Evolutionary conservation across 768 basidiomycete species (phyloP), one percentile per base, ranked within the genome.

Genomic region (Agaricus subrufescens): DNA sequence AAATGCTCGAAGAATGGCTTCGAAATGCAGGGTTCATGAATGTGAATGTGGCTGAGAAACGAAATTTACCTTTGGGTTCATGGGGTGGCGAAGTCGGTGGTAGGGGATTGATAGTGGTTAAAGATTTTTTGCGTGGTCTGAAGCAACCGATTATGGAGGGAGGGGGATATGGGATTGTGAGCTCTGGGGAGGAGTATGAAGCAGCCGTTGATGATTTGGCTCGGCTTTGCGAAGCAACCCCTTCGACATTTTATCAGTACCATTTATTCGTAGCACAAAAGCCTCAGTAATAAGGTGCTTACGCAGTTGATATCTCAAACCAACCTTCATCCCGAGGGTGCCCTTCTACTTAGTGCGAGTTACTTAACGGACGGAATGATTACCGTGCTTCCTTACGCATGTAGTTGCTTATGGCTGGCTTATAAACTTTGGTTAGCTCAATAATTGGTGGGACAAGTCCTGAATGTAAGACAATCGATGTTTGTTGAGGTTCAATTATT

Each of bases 171-270:
- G 58, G 58, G 15, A 19, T 56, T 10, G 50, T 52, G 11, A 19
- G 10, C 4, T 38, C 45, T 6, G 51, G 50, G 10, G 47, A 59
- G 48, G 58, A 59, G 39, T 59, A 52, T 27, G 58, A 59, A 23
- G 49, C 44, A 3, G n/a, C 52, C 9, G 27, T 59, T 14, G 51
- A 56, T 9, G 58, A 56, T 1, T 15, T 59, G 9, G 39, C 39
- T 27, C 48, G 34, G 31, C 31, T 37, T n/a, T 54, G 46, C 6
- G 30, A 54, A 3, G 46, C 46, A 12, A 40, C 38, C 1, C 54
- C 54, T 6, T 45, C 38, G 49, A 50, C 49, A 5, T 50, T 37
- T 10, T 50, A 14, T 3, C 4, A 12, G 14, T 37, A 23, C 4
- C 25, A 11, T 5, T 15, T 50, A 23, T 19, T 37, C 11, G 34